These are phyloP conservation scores for Populus trichocarpa DNA, from an alignment of 441 rosid genomes.

Conservation along the genomic window DNA sequence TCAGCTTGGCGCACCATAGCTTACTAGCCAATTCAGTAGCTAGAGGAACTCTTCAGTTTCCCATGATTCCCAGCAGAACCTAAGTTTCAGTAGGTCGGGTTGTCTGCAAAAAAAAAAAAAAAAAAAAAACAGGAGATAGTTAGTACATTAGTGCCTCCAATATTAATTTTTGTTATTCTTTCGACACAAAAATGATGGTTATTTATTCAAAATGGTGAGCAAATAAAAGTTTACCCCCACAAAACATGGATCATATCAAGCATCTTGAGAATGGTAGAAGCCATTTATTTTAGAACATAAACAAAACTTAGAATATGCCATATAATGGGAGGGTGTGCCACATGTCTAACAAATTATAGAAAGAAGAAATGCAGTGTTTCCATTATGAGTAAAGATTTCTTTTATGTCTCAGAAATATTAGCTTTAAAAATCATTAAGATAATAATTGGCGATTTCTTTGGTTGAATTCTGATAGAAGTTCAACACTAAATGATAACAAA, in stretches of 20 bases:
- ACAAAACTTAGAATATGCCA: no score
- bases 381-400: no score
- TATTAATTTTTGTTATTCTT: no score
- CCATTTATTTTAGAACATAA: no score
- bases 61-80: constrained; percentile 54
- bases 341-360: no score
- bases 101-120: constrained; percentile 28
- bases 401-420: no score
- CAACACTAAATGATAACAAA: not conserved
- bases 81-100: constrained; percentile 68
- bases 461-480: not conserved
- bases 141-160: not conserved
- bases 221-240: not conserved
- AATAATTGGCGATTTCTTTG: no score
- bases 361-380: no score
- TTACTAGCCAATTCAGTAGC: constrained; percentile 61
- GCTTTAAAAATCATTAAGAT: no score
- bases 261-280: no score
- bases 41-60: constrained; percentile 39
- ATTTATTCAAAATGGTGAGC: not conserved
- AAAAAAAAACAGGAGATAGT: not conserved
- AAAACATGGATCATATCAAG: no score
- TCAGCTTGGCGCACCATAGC: constrained; percentile 60
- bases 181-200: not conserved
- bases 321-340: no score